Evolutionary conservation across 208 protist genomes (phyloP), one percentile per base, ranked within the genome.

Genomic region (Leishmania martiniquensis): DNA sequence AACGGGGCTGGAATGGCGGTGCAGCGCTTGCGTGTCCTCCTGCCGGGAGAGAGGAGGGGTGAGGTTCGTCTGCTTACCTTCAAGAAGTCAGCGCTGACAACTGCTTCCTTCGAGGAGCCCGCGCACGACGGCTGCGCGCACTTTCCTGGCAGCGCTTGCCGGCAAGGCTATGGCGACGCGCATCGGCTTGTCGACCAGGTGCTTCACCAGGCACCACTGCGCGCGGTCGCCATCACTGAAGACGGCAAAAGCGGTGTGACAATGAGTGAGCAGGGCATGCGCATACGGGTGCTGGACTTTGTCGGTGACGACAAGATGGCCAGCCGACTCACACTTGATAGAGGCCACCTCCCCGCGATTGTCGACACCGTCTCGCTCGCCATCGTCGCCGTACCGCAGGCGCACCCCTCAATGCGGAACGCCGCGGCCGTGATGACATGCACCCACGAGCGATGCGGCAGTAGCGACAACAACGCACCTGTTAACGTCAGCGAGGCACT

Each of bases 201-300:
- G 22, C 76, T 87, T 45, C 84, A 87, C 55, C 75, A 82, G 49
- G 74, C 87, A 51, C 77, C 87, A 5, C 77, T 95, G 45, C 85
- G 88, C 59, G 84, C 84, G 45, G 87, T 95, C 72, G 79, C 89
- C 47, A 88, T 93, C 75, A 89, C 85, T 12, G 55, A 83, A 15
- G 89, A 95, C 66, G 91, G 91, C 39, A 78, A 69, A 32, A 85
- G 77, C 59, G 91, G 84, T 12, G 85, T 95, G 60, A 90, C 87
- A 10, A 90, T 92, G 71, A 88, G 91, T 76, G 85, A 87, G 60
- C 80, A 87, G 12, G 88, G 88, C 55, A 93, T 87, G 65, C 79
- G 77, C 42, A 75, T 95, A 3, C 86, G 88, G 44, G 54, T 95
- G 13, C 37, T 93, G 20, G 83, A 91, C 75, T 85, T 93, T 15